Percentiles rank a stretch among this genome's conserved stretches.
phyloP scores from a whole-genome alignment of 179 eudicot genomes.

The Beta macrorhiza region DNA sequence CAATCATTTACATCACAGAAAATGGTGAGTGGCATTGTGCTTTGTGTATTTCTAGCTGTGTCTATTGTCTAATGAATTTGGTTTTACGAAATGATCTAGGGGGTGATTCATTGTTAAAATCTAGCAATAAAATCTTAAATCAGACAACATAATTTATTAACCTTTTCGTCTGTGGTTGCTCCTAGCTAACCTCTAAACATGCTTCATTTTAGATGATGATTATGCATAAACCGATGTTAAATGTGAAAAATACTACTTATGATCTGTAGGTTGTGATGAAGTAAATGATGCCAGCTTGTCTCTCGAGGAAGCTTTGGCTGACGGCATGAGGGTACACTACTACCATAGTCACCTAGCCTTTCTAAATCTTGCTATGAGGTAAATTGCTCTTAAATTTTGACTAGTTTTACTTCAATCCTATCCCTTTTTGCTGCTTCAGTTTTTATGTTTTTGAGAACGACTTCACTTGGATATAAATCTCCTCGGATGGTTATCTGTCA shows the following conservation, averaged over 20 bases:
- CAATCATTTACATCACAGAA: constrained; percentile 51
- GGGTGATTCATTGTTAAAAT: not conserved
- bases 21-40: constrained; percentile 33
- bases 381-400: not conserved
- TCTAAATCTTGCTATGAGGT: constrained; percentile 26
- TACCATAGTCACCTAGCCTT: constrained; percentile 28
- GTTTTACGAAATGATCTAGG: not conserved
- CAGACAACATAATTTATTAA: not conserved
- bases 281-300: constrained; percentile 16
- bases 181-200: too few relatives aligned
- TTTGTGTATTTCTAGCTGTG: not conserved
- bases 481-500: not conserved
- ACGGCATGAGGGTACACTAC: constrained; percentile 22
- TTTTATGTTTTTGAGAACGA: not conserved
- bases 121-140: not conserved
- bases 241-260: not conserved
- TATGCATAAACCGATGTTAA: not conserved
- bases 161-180: not conserved
- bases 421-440: not conserved
- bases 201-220: not conserved
- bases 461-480: not conserved
- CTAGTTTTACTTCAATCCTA: not conserved
- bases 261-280: constrained; percentile 28
- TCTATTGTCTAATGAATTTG: not conserved
- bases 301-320: too few relatives aligned